phyloP scores from a whole-genome alignment of 139 green algal species.

The Picochlorum sp. region DNA sequence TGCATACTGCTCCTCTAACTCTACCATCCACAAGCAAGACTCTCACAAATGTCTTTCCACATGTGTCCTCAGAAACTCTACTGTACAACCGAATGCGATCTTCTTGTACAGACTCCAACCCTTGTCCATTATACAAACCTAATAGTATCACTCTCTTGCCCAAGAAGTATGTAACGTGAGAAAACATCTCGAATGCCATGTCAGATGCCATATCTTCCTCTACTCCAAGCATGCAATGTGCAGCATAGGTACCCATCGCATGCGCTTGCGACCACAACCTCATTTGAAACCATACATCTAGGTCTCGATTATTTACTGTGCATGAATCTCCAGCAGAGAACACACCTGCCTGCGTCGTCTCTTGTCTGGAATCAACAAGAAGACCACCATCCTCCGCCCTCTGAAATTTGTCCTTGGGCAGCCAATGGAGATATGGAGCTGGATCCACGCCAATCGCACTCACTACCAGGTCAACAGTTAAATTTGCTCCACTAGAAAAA shows the following conservation, averaged over 20 bases:
- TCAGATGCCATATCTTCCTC: slow-evolving; percentile 25
- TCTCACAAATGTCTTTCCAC: slow-evolving; percentile 52
- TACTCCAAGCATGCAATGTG: slow-evolving; percentile 47
- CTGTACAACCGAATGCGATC: slow-evolving; percentile 48
- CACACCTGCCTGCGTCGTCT: slow-evolving; percentile 33
- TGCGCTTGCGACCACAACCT: slow-evolving; percentile 64
- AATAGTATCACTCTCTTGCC: slow-evolving; percentile 76
- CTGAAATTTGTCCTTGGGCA: slow-evolving; percentile 28
- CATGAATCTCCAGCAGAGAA: slow-evolving; percentile 72
- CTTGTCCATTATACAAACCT: slow-evolving; percentile 79
- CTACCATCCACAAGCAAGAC: slow-evolving; percentile 63
- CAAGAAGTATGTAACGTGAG: slow-evolving; percentile 70
- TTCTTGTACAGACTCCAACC: slow-evolving; percentile 51
- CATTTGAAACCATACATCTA: slow-evolving; percentile 68
- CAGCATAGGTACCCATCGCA: slow-evolving; percentile 51
- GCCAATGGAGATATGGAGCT: slow-evolving; percentile 32
- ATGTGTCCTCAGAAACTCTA: slow-evolving; percentile 15
- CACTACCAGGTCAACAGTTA: slow-evolving; percentile 56
- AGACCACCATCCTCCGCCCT: slow-evolving; percentile 49
- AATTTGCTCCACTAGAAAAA: slow-evolving; percentile 26
- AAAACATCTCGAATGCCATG: slow-evolving; percentile 83
- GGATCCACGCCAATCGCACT: slow-evolving; percentile 58
- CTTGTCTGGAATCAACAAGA: slow-evolving; percentile 33
- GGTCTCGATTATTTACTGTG: neutral
- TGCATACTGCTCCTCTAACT: slow-evolving; percentile 61